Base-by-base conservation (phyloP, 805 yeast species). In the Metschnikowia noctiluminum region DNA sequence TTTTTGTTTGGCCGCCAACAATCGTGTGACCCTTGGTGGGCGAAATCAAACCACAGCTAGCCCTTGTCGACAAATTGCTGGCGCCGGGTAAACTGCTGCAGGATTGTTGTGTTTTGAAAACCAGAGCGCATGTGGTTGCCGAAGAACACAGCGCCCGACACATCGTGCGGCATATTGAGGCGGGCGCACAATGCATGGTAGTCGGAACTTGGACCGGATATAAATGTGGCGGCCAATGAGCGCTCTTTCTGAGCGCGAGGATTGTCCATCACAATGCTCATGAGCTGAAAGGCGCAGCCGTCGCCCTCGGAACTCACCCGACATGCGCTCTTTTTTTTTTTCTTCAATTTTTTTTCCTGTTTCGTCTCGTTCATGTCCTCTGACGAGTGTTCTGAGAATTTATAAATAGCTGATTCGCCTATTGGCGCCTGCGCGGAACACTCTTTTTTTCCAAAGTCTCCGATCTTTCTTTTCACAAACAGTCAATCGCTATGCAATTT, bases 401-500 rank as follows among this genome's bases (percentile, higher is more conserved):
- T n/a, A n/a, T n/a, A n/a, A n/a, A n/a, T n/a, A n/a, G n/a, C n/a
- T n/a, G n/a, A n/a, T n/a, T n/a, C n/a, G n/a, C n/a, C n/a, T n/a
- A n/a, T n/a, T n/a, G 38, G 32, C 27, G n/a, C 28, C 13, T 38
- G 30, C 37, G 44, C n/a, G 12, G 21, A 28, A 50, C 55, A 14
- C 46, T 30, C 26, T 43, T 43, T 40, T 42, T 31, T 28, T 27
- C 45, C 37, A 43, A 37, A 38, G 36, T 38, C 35, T 36, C 16
- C 8, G 32, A 28, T 41, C 46, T 45, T 38, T 37, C 45, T 49
- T 49, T 42, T 40, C 28, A n/a, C n/a, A n/a, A n/a, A 34, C 46
- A 36, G 42, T 51, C 59, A 39, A 49, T 55, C 55, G 54, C 54
- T 52, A 81, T 82, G 86, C 85, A 79, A 73, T 70, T 79, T 71